Evolutionary conservation across 148 eudicot species (phyloP), one percentile per base, ranked within the genome.

Genomic region (Persicaria tinctoria): DNA sequence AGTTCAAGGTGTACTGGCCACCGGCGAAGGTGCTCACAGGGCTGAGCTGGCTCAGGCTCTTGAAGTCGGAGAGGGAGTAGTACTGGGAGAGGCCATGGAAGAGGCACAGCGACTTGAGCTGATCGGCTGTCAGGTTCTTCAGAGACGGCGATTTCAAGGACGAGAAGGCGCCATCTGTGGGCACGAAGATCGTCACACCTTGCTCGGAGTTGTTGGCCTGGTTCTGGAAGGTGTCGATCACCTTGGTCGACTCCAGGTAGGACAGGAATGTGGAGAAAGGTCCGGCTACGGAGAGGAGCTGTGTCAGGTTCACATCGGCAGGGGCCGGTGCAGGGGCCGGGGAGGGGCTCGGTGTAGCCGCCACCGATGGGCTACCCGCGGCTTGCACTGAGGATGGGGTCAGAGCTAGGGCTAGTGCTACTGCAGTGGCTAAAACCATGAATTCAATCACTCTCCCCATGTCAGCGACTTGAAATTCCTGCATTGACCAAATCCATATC

Each of bases 11-110:
- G 78, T 86, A 91, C 7, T 70, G 75, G 0, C 89, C 91, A 0
- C 98, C 98, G 3, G 97, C 98, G 3, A 90, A 80, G 3, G 98
- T 85, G 10, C 51, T 53, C 11, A 91, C 73, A 1, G 94, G 90
- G 66, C 90, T 79, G 0, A 74, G 63, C 16, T 46, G 76, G 82
- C 92, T 91, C 4, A 91, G 91, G 81, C 84, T 81, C 73, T 70
- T 77, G 85, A 94, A 94, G 68, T 89, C 93, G 0, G 98, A 81
- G 14, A 94, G 87, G 7, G 86, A 80, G 88, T 90, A 92, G 84
- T 83, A 94, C 48, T 90, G 92, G 12, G 97, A 82, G 73, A 94
- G 72, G 72, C 86, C 90, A 78, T 94, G 98, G 89, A 88, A 94
- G 63, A 92, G 96, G 84, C 88, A 87, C 56, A 94, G 69, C 3